These are phyloP conservation scores for Glaciozyma antarctica DNA, from an alignment of 768 basidiomycete species.

Conservation along the genomic window DNA sequence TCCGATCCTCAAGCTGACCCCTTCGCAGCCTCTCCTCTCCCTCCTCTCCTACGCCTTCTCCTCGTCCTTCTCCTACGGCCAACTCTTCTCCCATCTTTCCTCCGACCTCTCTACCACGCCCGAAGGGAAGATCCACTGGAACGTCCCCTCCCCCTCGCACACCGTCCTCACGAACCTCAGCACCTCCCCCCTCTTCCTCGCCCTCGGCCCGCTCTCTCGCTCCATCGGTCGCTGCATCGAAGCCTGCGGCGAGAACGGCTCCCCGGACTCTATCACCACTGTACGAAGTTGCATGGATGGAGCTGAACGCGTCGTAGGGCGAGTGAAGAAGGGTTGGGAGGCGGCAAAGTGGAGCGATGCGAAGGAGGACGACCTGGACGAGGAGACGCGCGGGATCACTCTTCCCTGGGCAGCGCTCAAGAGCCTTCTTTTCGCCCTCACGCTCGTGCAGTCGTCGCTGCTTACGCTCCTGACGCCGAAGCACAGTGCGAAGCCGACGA, in stretches of 20 bases:
- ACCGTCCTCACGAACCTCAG: slow-evolving; percentile 3
- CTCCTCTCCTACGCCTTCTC: slow-evolving; percentile 14
- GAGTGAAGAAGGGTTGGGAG: slow-evolving; percentile 21
- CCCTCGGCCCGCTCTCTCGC: slow-evolving; percentile 30
- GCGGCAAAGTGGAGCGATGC: slow-evolving; percentile 20
- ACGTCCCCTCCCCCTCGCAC: slow-evolving; percentile 16
- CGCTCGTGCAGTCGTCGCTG: slow-evolving; percentile 31
- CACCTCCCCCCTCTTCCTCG: background rate
- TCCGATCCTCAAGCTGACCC: too few species aligned
- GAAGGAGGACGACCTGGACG: slow-evolving; percentile 8
- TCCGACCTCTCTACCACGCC: slow-evolving; percentile 7
- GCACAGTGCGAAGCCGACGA: background rate
- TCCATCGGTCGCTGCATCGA: slow-evolving; percentile 26
- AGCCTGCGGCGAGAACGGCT: slow-evolving; percentile 1
- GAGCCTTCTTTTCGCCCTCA: slow-evolving; percentile 30
- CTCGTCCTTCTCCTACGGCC: slow-evolving; percentile 17
- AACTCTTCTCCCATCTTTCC: slow-evolving; percentile 21
- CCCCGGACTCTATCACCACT: background rate
- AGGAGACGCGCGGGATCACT: slow-evolving; percentile 7
- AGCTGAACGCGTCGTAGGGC: background rate
- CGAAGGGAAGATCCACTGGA: slow-evolving; percentile 18
- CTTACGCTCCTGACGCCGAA: slow-evolving; percentile 22
- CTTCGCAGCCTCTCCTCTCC: slow-evolving; percentile 15
- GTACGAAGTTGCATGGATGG: background rate
- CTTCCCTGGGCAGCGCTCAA: slow-evolving; percentile 32